Evolutionary conservation across 2,329 filamentous ascomycete genomes (phyloP).

Genomic region (Aaosphaeria arxii): DNA sequence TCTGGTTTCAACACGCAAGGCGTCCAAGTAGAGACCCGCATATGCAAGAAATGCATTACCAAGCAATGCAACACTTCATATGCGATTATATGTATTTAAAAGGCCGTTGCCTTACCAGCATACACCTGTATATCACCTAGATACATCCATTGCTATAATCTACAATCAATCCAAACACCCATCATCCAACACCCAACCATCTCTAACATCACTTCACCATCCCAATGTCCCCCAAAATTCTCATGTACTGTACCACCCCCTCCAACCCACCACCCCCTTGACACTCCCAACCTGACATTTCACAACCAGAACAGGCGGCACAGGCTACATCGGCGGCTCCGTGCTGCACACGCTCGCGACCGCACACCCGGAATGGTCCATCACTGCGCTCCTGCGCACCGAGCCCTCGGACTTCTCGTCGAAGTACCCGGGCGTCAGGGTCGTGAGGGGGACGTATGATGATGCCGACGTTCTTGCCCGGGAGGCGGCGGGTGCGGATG

Average conservation of each 20-base stretch:
- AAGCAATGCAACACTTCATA: too few relatives aligned
- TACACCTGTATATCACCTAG: too few relatives aligned
- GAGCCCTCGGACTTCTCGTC: slow-evolving; percentile 22
- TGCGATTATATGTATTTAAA: too few relatives aligned
- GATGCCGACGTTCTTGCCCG: slow-evolving; percentile 42
- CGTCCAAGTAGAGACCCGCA: too few relatives aligned
- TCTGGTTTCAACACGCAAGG: too few relatives aligned
- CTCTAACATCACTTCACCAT: background rate
- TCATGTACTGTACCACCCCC: slow-evolving; percentile 16
- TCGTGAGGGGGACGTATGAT: slow-evolving; percentile 51
- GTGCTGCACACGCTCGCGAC: slow-evolving; percentile 45
- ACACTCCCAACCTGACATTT: background rate
- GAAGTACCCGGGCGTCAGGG: slow-evolving; percentile 41
- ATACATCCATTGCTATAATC: too few relatives aligned
- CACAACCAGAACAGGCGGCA: slow-evolving; percentile 45
- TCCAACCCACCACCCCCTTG: background rate
- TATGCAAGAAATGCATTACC: too few relatives aligned
- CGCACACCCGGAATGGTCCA: slow-evolving; percentile 46
- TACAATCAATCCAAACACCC: background rate
- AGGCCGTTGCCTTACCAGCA: too few relatives aligned
- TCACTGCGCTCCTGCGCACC: slow-evolving; percentile 46
- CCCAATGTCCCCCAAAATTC: slow-evolving; percentile 31
- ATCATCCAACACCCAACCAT: background rate
- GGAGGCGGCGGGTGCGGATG: slow-evolving; percentile 47
- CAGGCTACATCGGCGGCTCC: slow-evolving; percentile 55